Percentiles rank a stretch among this genome's conserved stretches.
Conservation (phyloP, 768 basidiomycete genomes). For the Kwoniella bestiolae region DNA sequence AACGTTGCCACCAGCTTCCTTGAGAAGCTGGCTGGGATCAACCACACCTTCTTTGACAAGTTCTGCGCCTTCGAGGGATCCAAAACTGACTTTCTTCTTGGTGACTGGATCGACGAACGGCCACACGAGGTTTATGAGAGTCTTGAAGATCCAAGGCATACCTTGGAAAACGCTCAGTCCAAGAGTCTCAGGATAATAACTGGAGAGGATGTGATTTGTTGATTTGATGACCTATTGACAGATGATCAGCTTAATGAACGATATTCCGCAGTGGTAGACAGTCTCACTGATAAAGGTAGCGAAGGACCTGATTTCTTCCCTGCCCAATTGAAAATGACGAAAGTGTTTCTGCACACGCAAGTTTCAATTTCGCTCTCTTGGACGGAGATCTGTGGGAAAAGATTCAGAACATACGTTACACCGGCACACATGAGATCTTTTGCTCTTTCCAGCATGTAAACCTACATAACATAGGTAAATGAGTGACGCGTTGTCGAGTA, state of each 20-base stretch:
- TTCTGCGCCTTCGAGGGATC: conserved; percentile 17
- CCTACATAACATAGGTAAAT: conserved; percentile 15
- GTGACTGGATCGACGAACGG: conserved; percentile 55
- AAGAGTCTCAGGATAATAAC: conserved; percentile 53
- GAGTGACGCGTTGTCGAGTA: neutral
- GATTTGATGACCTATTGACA: conserved; percentile 41
- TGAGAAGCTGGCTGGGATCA: conserved; percentile 35
- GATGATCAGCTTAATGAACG: neutral
- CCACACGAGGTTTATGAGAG: conserved; percentile 55
- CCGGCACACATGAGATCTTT: conserved; percentile 52
- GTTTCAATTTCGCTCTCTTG: too few relatives aligned
- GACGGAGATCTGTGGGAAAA: too few relatives aligned
- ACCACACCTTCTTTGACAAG: conserved; percentile 31
- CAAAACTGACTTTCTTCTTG: conserved; percentile 44
- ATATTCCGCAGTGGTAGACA: neutral
- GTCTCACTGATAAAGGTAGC: conserved; percentile 41
- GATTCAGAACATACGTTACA: conserved; percentile 38
- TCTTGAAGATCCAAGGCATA: conserved; percentile 49
- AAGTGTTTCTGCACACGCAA: conserved; percentile 43
- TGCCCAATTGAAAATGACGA: conserved; percentile 50
- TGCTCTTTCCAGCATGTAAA: conserved; percentile 54
- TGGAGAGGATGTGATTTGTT: conserved; percentile 40
- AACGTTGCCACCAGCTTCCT: conserved; percentile 47
- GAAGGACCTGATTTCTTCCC: conserved; percentile 50
- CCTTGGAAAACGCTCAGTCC: conserved; percentile 38